Percentiles rank a stretch among this genome's conserved stretches.
phyloP scores from a whole-genome alignment of 2,329 filamentous ascomycete species.

The Claviceps digitariae region DNA sequence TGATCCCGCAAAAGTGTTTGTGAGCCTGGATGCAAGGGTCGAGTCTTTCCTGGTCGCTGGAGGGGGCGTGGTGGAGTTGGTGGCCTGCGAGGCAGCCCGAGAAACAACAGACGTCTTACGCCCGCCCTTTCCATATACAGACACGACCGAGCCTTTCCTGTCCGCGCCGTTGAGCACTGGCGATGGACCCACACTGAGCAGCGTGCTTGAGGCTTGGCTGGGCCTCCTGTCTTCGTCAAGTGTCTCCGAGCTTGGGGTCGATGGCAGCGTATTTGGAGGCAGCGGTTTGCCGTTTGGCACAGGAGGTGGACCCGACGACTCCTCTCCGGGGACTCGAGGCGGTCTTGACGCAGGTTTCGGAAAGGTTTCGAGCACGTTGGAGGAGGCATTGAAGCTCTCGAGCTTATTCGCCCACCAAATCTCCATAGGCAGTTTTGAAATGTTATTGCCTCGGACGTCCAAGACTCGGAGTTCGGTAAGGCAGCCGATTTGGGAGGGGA shows the following conservation, averaged over 20 bases:
- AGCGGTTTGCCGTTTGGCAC: slow-evolving; percentile 27
- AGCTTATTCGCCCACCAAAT: slow-evolving; percentile 91
- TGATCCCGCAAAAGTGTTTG: slow-evolving; percentile 78
- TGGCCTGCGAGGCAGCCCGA: slow-evolving; percentile 36
- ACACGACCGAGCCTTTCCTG: slow-evolving; percentile 75
- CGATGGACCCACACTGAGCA: slow-evolving; percentile 63
- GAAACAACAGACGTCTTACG: slow-evolving; percentile 77
- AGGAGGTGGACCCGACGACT: slow-evolving; percentile 20
- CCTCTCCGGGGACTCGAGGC: slow-evolving; percentile 45
- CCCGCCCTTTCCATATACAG: slow-evolving; percentile 63
- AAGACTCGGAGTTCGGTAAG: slow-evolving; percentile 72
- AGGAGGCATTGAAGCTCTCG: slow-evolving; percentile 87
- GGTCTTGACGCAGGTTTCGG: slow-evolving; percentile 70
- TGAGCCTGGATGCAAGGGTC: slow-evolving; percentile 62
- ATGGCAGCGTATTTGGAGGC: slow-evolving; percentile 31
- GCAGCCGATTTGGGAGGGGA: slow-evolving; percentile 81
- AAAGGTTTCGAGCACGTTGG: slow-evolving; percentile 82
- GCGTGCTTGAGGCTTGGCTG: slow-evolving; percentile 68
- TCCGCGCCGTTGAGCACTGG: slow-evolving; percentile 46
- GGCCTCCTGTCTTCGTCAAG: slow-evolving; percentile 57
- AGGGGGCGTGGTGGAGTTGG: slow-evolving; percentile 34
- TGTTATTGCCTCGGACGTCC: slow-evolving; percentile 86
- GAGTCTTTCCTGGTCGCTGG: slow-evolving; percentile 69
- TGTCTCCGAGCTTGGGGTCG: slow-evolving; percentile 66
- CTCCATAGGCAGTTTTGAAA: slow-evolving; percentile 76